Evolutionary conservation across 2,329 filamentous ascomycete genomes (phyloP).

Genomic region (Didymellaceae sp.): DNA sequence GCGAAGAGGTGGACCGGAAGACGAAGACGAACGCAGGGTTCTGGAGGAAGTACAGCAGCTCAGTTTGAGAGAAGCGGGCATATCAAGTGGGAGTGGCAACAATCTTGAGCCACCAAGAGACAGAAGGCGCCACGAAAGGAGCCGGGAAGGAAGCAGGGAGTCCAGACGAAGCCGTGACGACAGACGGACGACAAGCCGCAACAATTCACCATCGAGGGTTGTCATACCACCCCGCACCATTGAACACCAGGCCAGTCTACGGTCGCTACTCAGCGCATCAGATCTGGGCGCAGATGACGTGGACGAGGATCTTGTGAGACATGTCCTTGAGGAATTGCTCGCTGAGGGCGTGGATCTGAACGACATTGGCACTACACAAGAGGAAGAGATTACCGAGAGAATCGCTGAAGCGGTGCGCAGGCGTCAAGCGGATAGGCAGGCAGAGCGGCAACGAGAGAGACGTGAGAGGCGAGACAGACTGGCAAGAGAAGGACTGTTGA

Average conservation of each 20-base stretch:
- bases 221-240: constrained; percentile 62
- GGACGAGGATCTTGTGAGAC: constrained; percentile 85
- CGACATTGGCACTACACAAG: constrained; percentile 80
- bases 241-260: constrained; percentile 87
- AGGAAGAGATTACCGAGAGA: constrained; percentile 87
- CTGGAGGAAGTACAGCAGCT: constrained; percentile 74
- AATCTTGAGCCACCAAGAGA: constrained; percentile 47
- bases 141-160: constrained; percentile 47
- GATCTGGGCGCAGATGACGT: constrained; percentile 79
- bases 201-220: constrained; percentile 29
- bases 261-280: constrained; percentile 81
- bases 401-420: constrained; percentile 89
- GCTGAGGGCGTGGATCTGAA: constrained; percentile 88
- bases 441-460: constrained; percentile 60
- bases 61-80: constrained; percentile 73
- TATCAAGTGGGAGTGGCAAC: constrained; percentile 51
- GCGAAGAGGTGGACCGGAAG: constrained; percentile 59
- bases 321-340: constrained; percentile 86
- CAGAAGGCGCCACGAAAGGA: constrained; percentile 44
- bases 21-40: constrained; percentile 72
- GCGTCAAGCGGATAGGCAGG: constrained; percentile 69
- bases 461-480: constrained; percentile 42
- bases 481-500: constrained; percentile 48
- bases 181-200: constrained; percentile 36
- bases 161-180: constrained; percentile 35